Base-by-base conservation (phyloP, 208 protist genomes). In the Hexamita inflata region DNA sequence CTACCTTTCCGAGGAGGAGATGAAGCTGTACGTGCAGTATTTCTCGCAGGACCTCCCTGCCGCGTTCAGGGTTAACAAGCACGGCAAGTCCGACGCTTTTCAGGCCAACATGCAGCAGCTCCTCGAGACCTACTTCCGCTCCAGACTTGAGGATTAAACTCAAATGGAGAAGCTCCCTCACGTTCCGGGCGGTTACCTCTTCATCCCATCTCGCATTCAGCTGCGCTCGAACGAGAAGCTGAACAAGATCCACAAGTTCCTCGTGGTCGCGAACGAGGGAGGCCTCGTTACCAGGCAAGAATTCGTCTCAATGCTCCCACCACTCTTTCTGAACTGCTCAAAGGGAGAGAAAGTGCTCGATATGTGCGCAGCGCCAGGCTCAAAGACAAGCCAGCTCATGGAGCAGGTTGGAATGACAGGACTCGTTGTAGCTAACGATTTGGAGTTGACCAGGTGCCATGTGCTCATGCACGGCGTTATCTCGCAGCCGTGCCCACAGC, bases 321-420 rank as follows among this genome's bases (percentile, higher is more conserved):
- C 97, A 13, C 91, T 98, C 83, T 91, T 95, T 9, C 87, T 98
- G 13, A 90, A 86, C 0, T 92, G 92, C 57, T 87, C 95, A 67
- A 82, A 34, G 1, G 45, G 88, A 53, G 91, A 96, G 80, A 85
- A 85, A 15, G 82, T 98, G 26, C 85, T 98, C 29, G 95, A 98
- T 83, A 93, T 98, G 92, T 90, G 90, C 30, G 91, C 94, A 32
- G 94, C 96, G 0, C 95, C 95, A 24, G 95, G 95, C 59, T 94
- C 94, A 42, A 98, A 98, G 82, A 97, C 95, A 0, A 94, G 91
- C 0, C 94, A 98, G 79, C 92, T 98, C 60, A 86, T 86, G 26
- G 83, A 58, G 45, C 75, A 96, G 41, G 96, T 98, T 93, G 96
- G 95, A 76, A 97, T 98, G 81, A 94, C 88, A 9, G 96, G 96